phyloP scores from a whole-genome alignment of 2,329 filamentous ascomycete genomes.

The Cercospora zeina region DNA sequence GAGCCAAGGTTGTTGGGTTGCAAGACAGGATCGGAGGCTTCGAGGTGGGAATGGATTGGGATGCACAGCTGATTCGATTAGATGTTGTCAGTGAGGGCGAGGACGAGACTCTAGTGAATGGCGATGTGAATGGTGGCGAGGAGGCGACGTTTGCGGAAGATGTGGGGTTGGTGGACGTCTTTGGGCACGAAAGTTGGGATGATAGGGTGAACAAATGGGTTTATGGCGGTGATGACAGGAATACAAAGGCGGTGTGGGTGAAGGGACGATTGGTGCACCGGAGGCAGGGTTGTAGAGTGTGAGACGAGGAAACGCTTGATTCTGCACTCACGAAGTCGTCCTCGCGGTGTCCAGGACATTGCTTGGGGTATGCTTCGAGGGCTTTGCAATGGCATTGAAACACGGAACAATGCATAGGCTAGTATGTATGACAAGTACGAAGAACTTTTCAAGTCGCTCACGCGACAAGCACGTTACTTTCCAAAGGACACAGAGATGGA shows the following conservation, averaged over 20 bases:
- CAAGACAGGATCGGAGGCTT: slow-evolving; percentile 73
- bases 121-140: not conserved
- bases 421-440: not conserved
- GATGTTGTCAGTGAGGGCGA: slow-evolving; percentile 43
- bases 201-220: slow-evolving; percentile 92
- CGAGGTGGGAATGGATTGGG: slow-evolving; percentile 83
- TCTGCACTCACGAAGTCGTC: not conserved
- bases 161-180: slow-evolving; percentile 74
- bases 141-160: slow-evolving; percentile 39
- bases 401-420: not conserved
- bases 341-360: not conserved
- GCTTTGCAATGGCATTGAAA: not conserved
- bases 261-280: slow-evolving; percentile 76
- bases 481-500: not conserved
- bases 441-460: not conserved
- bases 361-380: not conserved
- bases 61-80: slow-evolving; percentile 79
- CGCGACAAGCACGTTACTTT: not conserved
- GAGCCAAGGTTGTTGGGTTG: slow-evolving; percentile 77
- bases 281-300: slow-evolving; percentile 30
- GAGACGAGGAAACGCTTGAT: not conserved
- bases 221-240: slow-evolving; percentile 88
- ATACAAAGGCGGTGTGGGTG: slow-evolving; percentile 87
- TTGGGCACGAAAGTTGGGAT: slow-evolving; percentile 87
- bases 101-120: slow-evolving; percentile 20